These are phyloP conservation scores for Coemansia sp. DNA, from an alignment of 192 early-diverging fungal genomes.

Conservation along the genomic window DNA sequence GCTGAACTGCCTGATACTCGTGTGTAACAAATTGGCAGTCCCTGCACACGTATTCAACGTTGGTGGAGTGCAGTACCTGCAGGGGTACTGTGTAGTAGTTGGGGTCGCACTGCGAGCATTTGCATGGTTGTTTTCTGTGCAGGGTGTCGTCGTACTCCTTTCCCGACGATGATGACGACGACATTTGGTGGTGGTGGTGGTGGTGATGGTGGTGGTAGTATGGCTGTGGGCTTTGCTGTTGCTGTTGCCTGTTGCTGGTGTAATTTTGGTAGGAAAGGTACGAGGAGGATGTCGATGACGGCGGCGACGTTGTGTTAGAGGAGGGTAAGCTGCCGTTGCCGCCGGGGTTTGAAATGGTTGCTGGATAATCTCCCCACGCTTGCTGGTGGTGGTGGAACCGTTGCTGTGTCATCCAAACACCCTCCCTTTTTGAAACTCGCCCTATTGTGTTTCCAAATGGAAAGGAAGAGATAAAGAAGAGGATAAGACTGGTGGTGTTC, in stretches of 20 bases:
- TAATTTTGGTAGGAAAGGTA: neutral
- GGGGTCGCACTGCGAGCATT: constrained; percentile 52
- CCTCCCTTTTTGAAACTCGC: neutral
- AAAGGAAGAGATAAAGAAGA: neutral
- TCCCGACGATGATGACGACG: constrained; percentile 7
- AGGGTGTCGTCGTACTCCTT: neutral
- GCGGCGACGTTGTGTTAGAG: constrained; percentile 6
- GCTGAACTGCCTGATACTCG: constrained; percentile 25
- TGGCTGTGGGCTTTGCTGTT: constrained; percentile 13
- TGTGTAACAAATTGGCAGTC: constrained; percentile 46
- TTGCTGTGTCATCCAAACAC: constrained; percentile 1
- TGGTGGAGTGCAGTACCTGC: constrained; percentile 27
- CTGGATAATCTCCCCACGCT: constrained; percentile 2
- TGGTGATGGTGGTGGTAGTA: constrained; percentile 6
- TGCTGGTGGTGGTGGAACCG: constrained; percentile 1
- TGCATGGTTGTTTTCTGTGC: constrained; percentile 13
- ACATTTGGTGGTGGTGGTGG: constrained; percentile 1
- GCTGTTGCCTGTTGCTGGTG: constrained; percentile 10
- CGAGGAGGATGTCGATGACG: constrained; percentile 13
- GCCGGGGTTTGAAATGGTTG: constrained; percentile 1
- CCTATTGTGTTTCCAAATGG: no score
- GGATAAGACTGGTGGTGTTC: neutral
- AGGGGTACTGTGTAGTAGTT: constrained; percentile 44
- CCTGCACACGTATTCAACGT: constrained; percentile 45
- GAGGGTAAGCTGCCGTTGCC: neutral